phyloP scores from a whole-genome alignment of 768 basidiomycete genomes.

The Phylloporus sp. region DNA sequence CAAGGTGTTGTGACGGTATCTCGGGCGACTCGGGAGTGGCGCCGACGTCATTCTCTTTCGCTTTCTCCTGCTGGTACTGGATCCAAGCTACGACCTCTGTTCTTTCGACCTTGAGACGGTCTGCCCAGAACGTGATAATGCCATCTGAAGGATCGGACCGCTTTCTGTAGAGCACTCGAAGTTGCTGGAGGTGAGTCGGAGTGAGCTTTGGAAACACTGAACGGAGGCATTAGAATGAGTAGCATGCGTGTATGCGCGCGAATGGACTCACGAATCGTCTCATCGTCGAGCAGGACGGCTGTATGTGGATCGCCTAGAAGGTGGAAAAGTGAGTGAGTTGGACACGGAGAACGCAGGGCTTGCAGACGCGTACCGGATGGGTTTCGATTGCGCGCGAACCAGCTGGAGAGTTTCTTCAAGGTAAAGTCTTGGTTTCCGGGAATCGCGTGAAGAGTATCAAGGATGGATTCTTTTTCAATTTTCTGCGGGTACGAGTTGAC shows the following conservation, averaged over 20 bases:
- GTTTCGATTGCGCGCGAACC: slow-evolving; percentile 24
- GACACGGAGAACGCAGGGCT: too few species aligned
- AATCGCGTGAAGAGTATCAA: slow-evolving; percentile 11
- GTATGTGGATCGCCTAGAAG: not conserved
- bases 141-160: slow-evolving; percentile 12
- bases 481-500: slow-evolving; percentile 11
- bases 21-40: slow-evolving; percentile 14
- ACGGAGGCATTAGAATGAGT: not conserved
- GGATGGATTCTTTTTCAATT: slow-evolving; percentile 12
- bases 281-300: slow-evolving; percentile 17
- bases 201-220: slow-evolving; percentile 28
- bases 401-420: slow-evolving; percentile 11
- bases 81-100: slow-evolving; percentile 24
- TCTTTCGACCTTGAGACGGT: slow-evolving; percentile 15
- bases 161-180: slow-evolving; percentile 17
- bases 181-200: slow-evolving; percentile 18
- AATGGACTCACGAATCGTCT: slow-evolving; percentile 21
- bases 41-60: not conserved
- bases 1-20: not conserved
- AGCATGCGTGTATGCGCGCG: not conserved
- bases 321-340: not conserved
- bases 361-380: not conserved
- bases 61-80: slow-evolving; percentile 27
- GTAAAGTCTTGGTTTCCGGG: slow-evolving; percentile 23
- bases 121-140: slow-evolving; percentile 27